These are phyloP conservation scores for Calonectria pauciramosa DNA, from an alignment of 2,329 filamentous ascomycete genomes.

Conservation along the genomic window DNA sequence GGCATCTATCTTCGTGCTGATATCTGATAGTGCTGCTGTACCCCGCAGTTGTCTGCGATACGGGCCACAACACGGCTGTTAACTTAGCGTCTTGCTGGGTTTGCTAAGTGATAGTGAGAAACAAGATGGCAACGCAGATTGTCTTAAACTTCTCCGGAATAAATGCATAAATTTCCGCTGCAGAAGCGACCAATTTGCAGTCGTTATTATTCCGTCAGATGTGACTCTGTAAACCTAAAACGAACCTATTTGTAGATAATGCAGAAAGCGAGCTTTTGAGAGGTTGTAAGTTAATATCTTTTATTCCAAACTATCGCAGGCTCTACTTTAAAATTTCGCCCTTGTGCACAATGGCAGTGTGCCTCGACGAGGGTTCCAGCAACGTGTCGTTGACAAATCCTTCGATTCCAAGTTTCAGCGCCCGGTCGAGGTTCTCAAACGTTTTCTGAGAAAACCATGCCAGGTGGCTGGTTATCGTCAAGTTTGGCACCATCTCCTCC, in stretches of 20 bases:
- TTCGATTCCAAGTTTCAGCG: slow-evolving; percentile 11
- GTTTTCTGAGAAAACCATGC: slow-evolving; percentile 22
- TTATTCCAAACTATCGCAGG: not conserved
- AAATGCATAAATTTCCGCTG: not conserved
- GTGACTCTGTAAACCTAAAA: not conserved
- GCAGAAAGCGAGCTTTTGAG: not conserved
- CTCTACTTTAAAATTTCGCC: not conserved
- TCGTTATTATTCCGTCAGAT: not conserved
- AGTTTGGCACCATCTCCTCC: not conserved
- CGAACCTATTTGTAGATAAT: no score
- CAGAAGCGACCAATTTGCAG: not conserved
- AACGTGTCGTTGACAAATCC: not conserved
- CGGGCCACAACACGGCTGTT: not conserved
- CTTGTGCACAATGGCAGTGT: not conserved
- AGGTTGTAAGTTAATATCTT: not conserved
- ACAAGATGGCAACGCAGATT: not conserved
- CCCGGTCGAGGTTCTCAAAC: not conserved
- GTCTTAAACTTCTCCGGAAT: not conserved
- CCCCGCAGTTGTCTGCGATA: not conserved
- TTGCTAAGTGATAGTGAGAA: not conserved
- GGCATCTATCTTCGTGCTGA: not conserved
- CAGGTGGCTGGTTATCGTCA: slow-evolving; percentile 11
- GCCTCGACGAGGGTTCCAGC: not conserved
- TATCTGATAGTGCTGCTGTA: slow-evolving; percentile 7
- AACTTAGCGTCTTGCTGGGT: not conserved